A percentile compares a stretch with the other conserved stretches of the same genome.
Evolutionary conservation across 2,329 filamentous ascomycete genomes (phyloP).

Genomic region (Coleophoma eucalyptorum): DNA sequence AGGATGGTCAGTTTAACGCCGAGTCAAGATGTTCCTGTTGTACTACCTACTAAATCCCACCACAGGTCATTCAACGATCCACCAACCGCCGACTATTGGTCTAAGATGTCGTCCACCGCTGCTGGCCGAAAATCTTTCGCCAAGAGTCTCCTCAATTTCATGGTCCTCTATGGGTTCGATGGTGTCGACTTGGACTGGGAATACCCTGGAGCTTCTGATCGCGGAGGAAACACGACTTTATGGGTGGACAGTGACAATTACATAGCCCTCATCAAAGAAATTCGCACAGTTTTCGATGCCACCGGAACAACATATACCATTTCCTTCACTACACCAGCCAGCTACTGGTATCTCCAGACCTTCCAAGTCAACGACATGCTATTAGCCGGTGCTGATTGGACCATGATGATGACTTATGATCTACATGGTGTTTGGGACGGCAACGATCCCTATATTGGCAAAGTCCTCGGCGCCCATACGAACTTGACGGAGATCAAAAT

Average conservation of each 20-base stretch:
- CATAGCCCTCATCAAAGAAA: not conserved
- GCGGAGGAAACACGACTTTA: slow-evolving; percentile 28
- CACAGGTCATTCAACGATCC: not conserved
- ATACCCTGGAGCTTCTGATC: slow-evolving; percentile 30
- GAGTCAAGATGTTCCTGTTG: too few species aligned
- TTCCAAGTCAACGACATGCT: slow-evolving; percentile 2
- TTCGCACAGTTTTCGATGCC: not conserved
- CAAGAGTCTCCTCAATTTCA: slow-evolving; percentile 30
- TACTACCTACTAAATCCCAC: too few species aligned
- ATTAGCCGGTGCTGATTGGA: slow-evolving; percentile 27
- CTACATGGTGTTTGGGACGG: slow-evolving; percentile 24
- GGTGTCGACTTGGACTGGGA: slow-evolving; percentile 42
- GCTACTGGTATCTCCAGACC: not conserved
- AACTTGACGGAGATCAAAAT: slow-evolving; percentile 43
- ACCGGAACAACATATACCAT: not conserved
- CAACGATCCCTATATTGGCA: slow-evolving; percentile 23
- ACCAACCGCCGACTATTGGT: not conserved
- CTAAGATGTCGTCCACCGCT: slow-evolving; percentile 24
- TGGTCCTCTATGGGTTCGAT: slow-evolving; percentile 36
- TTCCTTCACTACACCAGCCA: not conserved
- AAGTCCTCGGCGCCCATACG: slow-evolving; percentile 30
- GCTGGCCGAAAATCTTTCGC: slow-evolving; percentile 30
- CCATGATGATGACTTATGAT: slow-evolving; percentile 24
- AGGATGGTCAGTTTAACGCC: too few species aligned
- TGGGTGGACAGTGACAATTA: slow-evolving; percentile 23